Conservation (phyloP, 108 stramenopile genomes). For the Skeletonema marinoi region DNA sequence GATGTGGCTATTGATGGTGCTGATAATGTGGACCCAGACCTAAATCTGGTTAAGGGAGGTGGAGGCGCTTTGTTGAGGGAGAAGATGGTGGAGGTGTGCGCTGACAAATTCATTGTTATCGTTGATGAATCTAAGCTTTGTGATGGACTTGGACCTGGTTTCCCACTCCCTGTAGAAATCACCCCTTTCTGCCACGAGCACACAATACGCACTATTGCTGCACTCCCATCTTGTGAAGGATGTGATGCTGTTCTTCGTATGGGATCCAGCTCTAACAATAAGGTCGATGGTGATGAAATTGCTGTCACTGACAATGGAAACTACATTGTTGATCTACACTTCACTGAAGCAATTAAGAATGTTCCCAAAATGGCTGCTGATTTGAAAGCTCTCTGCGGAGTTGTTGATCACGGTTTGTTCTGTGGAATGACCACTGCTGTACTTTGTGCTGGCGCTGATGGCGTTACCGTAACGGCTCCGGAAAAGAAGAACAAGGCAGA, state of each 20-base stretch:
- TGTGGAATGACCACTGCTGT: conserved; percentile 97
- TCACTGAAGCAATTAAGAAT: conserved; percentile 92
- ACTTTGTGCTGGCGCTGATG: conserved; percentile 94
- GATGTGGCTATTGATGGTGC: conserved; percentile 99
- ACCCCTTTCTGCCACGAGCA: conserved; percentile 97
- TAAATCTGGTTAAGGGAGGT: conserved; percentile 98
- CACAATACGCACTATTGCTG: conserved; percentile 87
- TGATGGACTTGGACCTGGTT: conserved; percentile 93
- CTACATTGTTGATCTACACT: conserved; percentile 98
- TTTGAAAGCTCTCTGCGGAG: conserved; percentile 93
- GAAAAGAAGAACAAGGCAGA: background rate
- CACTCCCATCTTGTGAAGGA: conserved; percentile 85
- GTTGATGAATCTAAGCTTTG: conserved; percentile 97
- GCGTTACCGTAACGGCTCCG: conserved; percentile 84
- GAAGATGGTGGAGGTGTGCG: conserved; percentile 69
- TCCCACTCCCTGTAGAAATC: conserved; percentile 95
- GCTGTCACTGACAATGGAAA: conserved; percentile 99
- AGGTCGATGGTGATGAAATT: conserved; percentile 92
- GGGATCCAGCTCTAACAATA: conserved; percentile 81
- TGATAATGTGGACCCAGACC: conserved; percentile 94
- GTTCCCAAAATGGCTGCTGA: conserved; percentile 79
- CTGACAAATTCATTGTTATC: conserved; percentile 89
- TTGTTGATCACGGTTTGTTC: conserved; percentile 98
- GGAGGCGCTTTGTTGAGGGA: conserved; percentile 95
- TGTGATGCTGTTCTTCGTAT: conserved; percentile 90